Base-by-base conservation (phyloP, 2,329 filamentous ascomycete species). In the Cephalotrichum gorgonifer region DNA sequence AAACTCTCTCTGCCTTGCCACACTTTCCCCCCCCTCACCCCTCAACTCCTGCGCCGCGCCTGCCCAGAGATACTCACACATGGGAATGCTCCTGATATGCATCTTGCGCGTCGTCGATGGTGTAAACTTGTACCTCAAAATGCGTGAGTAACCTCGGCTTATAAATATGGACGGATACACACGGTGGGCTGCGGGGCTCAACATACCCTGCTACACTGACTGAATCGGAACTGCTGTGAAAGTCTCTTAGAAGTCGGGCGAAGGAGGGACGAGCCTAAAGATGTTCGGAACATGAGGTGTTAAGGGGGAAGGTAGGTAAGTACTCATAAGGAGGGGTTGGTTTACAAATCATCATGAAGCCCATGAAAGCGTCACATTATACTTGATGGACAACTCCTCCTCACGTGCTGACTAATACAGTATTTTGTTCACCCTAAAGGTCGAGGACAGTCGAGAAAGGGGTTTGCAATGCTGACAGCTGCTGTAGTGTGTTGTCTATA, bases 1-100 rank as follows among this genome's bases (percentile, higher is more conserved):
- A 31, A 31, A 11, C n/a, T n/a, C n/a, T n/a, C n/a, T n/a, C n/a
- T n/a, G n/a, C n/a, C n/a, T n/a, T n/a, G n/a, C 17, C 35, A 2
- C 35, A 17, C 27, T n/a, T 39, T 22, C 35, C 3, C 35, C 3
- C 2, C 17, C 6, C 17, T 9, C 17, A 22, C 17, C 35, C 17
- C 2, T 11, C 35, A 6, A 22, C 35, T 8, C n/a, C 17, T 9
- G 15, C 17, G 11, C 30, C 30, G 30, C 30, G 4, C 11, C 3
- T 14, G 15, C 15, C 17, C 4, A 14, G 14, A 17, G 25, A 23
- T 8, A 48, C 46, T 48, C 26, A 48, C 46, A 48, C 46, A 48
- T 48, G 35, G 47, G 47, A 38, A 49, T 49, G 28, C 47, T 49
- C 35, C 44, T 41, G 23, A 49, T 49, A 30, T 49, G 41, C 47